phyloP scores from a whole-genome alignment of 129 eudicot genomes.

The Lactuca sativa region DNA sequence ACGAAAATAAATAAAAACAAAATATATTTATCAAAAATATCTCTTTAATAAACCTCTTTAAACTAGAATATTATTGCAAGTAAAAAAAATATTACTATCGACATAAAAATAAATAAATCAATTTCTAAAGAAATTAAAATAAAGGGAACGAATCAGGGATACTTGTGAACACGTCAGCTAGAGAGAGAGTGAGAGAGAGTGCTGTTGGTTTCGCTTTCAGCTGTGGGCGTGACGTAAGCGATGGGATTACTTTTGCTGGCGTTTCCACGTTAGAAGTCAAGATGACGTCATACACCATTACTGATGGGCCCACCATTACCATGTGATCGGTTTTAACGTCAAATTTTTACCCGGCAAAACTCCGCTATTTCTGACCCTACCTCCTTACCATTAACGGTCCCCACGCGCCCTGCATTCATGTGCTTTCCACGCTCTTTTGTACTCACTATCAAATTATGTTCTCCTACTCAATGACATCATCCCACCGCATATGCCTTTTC shows the following conservation, averaged over 20 bases:
- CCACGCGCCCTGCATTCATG: slow-evolving; percentile 24
- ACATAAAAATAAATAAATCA: neutral
- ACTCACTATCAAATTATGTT: neutral
- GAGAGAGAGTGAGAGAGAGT: slow-evolving; percentile 12
- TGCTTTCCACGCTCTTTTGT: neutral
- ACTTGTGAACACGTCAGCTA: neutral
- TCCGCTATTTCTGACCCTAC: slow-evolving; percentile 40
- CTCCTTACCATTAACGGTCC: slow-evolving; percentile 8
- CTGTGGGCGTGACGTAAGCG: slow-evolving; percentile 40
- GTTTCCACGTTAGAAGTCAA: slow-evolving; percentile 47
- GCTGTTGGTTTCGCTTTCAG: slow-evolving; percentile 30
- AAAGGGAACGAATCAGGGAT: neutral
- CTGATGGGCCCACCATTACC: slow-evolving; percentile 39
- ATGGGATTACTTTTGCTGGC: slow-evolving; percentile 27
- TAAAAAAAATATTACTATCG: neutral
- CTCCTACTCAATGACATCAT: neutral
- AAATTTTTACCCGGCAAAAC: slow-evolving; percentile 32
- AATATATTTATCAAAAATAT: neutral
- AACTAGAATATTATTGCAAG: neutral
- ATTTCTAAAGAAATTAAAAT: neutral
- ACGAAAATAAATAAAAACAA: too few species aligned
- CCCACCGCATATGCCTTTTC: neutral
- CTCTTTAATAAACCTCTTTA: neutral
- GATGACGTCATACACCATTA: slow-evolving; percentile 40
- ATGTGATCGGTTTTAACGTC: slow-evolving; percentile 44